Evolutionary conservation across 1,284 basidiomycete genomes (phyloP).

Genomic region (Apiotrichum domesticum): DNA sequence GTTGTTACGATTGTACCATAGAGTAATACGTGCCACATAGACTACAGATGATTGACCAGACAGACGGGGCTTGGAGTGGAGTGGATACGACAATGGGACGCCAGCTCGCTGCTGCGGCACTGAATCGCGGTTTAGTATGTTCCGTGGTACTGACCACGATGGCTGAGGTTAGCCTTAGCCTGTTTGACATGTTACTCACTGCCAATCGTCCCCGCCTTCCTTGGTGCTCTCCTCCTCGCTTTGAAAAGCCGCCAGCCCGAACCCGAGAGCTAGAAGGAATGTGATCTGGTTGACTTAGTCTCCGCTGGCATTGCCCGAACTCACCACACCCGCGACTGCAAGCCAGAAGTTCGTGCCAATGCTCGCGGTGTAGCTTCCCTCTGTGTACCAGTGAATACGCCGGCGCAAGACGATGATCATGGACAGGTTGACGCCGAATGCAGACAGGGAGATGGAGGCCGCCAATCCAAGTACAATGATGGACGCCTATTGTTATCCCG

Average conservation of each 20-base stretch:
- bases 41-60: too few relatives aligned
- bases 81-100: too few relatives aligned
- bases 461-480: background rate
- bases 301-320: constrained; percentile 7
- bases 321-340: constrained; percentile 33
- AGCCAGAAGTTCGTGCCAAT: constrained; percentile 41
- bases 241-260: too few relatives aligned
- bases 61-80: too few relatives aligned
- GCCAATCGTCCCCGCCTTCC: background rate
- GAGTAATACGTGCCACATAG: too few relatives aligned
- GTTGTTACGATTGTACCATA: background rate
- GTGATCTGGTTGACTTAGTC: background rate
- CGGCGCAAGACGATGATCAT: constrained; percentile 30
- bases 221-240: too few relatives aligned
- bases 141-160: background rate
- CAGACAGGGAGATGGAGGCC: background rate
- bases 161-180: background rate
- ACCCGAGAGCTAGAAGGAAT: background rate
- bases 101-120: too few relatives aligned
- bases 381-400: constrained; percentile 22
- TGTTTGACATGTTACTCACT: background rate
- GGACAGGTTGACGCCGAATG: constrained; percentile 19
- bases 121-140: background rate
- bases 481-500: background rate
- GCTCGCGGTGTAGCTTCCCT: constrained; percentile 22